Evolutionary conservation across 179 eudicot species (phyloP).

Genomic region (Pouteria campechiana): DNA sequence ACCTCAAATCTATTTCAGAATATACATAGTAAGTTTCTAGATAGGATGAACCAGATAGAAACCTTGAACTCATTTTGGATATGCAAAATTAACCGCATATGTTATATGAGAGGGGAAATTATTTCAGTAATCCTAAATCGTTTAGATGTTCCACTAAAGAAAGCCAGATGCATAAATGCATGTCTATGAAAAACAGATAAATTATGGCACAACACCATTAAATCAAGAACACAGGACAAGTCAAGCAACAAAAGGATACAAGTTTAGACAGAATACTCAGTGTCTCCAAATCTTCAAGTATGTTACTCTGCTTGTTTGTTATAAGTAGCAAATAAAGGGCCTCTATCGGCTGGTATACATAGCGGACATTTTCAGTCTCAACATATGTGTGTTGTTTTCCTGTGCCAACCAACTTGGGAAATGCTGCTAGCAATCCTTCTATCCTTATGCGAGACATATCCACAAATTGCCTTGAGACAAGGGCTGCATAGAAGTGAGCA

Average conservation of each 20-base stretch:
- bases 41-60: no score
- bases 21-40: no score
- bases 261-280: conserved; percentile 89
- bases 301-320: conserved; percentile 96
- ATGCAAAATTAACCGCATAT: no score
- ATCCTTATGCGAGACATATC: conserved; percentile 90
- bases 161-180: no score
- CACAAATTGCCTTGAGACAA: conserved; percentile 89
- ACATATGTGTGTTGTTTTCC: conserved; percentile 96
- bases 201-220: no score
- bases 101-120: no score
- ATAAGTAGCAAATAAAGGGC: conserved; percentile 73
- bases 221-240: no score
- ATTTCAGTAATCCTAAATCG: no score
- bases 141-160: no score
- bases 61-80: no score
- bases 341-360: conserved; percentile 95
- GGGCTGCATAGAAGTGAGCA: conserved; percentile 44
- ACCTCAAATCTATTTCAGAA: no score
- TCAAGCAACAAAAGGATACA: conserved; percentile 43
- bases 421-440: conserved; percentile 90
- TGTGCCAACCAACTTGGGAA: conserved; percentile 90
- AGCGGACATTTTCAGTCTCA: conserved; percentile 97
- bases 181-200: no score
- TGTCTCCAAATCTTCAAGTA: conserved; percentile 97